A percentile compares a stretch with the other conserved stretches of the same genome.
Evolutionary conservation across 1,139 yeast genomes (phyloP).

Genomic region (Arxiozyma heterogenica): DNA sequence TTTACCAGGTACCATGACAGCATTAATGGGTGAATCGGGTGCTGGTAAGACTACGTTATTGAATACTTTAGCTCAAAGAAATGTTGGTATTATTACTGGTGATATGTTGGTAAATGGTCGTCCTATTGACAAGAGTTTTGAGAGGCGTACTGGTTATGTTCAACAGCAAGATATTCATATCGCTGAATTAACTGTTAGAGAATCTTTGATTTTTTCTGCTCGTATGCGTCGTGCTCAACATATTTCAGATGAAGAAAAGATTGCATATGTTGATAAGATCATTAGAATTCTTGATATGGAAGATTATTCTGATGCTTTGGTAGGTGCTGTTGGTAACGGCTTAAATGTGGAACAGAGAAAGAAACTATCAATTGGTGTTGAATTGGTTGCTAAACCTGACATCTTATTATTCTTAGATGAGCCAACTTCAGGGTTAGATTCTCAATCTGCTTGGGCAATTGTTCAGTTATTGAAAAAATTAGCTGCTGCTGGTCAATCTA

Average conservation of each 20-base stretch:
- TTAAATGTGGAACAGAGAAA: slow-evolving; percentile 56
- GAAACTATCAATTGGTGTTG: slow-evolving; percentile 51
- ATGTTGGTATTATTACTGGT: slow-evolving; percentile 48
- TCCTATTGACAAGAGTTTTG: slow-evolving; percentile 40
- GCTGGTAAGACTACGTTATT: slow-evolving; percentile 63
- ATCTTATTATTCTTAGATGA: slow-evolving; percentile 43
- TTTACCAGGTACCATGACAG: slow-evolving; percentile 47
- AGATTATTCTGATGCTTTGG: slow-evolving; percentile 49
- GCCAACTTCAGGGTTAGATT: slow-evolving; percentile 47
- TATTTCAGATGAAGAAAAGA: slow-evolving; percentile 41
- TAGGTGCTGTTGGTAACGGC: slow-evolving; percentile 45
- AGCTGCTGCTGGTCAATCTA: slow-evolving; percentile 47
- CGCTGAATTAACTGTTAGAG: slow-evolving; percentile 46
- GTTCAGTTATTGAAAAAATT: slow-evolving; percentile 38
- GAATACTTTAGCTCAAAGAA: slow-evolving; percentile 47
- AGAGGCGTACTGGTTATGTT: slow-evolving; percentile 51
- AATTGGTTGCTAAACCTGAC: slow-evolving; percentile 44
- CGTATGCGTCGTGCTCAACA: slow-evolving; percentile 43
- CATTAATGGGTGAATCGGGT: slow-evolving; percentile 65
- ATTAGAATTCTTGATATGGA: slow-evolving; percentile 44
- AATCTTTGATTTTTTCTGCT: slow-evolving; percentile 47
- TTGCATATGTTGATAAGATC: slow-evolving; percentile 44
- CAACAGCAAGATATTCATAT: slow-evolving; percentile 55
- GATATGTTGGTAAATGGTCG: slow-evolving; percentile 49
- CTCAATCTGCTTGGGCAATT: slow-evolving; percentile 49